Base-by-base conservation (phyloP, 371 early-diverging fungal genomes). In the Mucor plumbeus region DNA sequence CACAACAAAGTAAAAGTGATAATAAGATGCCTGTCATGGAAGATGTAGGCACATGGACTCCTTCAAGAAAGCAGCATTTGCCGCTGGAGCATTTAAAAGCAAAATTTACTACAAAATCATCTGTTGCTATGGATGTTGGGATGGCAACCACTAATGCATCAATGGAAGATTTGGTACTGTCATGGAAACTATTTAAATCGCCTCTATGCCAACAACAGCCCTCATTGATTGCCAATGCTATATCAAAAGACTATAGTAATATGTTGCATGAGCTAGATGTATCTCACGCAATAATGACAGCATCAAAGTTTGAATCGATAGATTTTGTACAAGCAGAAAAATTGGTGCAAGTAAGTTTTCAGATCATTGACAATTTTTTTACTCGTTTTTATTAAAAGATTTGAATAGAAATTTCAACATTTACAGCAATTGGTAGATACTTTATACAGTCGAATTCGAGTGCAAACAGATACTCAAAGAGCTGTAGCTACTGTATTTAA, bases 161-260 rank as follows among this genome's bases (percentile, higher is more conserved):
- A 19, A 56, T 36, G 36, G 36, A 35, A 5, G 56, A 35, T 5
- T 10, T n/a, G 5, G n/a, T 14, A 7, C 11, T 64, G 36, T 64
- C 69, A 26, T 69, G 69, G 69, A 47, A 69, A 15, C 36, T 64
- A 43, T 69, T 31, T 53, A 14, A 59, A 11, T 10, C 26, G 35
- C 41, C 50, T 21, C 17, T 21, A 15, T 47, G 15, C 7, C 36
- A 17, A 4, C 26, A 36, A 8, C 48, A 15, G 17, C 38, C 35
- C 34, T 40, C 8, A 44, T 15, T 50, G 56, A n/a, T 1, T 44
- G 44, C 17, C 5, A 15, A 34, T 13, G 56, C 34, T 33, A 3
- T 3, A 26, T n/a, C 54, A 35, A 43, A 55, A 41, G 54, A 63
- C 7, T 70, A 65, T 26, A 33, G 43, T 11, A 15, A 34, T 10